phyloP scores from a whole-genome alignment of 352 stramenopile genomes.

The Peronospora belbahrii region DNA sequence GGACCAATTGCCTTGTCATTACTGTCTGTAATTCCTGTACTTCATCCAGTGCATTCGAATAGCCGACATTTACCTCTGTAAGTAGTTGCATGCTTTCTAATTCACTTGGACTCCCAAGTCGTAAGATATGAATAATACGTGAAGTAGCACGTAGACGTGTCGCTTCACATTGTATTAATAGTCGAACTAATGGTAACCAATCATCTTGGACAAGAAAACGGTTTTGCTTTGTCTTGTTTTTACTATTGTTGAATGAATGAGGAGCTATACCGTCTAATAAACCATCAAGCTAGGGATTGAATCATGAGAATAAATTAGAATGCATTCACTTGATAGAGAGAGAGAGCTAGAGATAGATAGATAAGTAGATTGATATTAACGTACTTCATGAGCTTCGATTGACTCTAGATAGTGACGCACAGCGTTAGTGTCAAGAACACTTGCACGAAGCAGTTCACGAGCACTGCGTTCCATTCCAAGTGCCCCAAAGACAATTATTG shows the following conservation, averaged over 20 bases:
- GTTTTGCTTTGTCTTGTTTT: background rate
- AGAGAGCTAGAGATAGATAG: background rate
- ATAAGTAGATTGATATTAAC: too few relatives aligned
- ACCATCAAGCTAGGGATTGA: constrained; percentile 34
- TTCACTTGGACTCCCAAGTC: constrained; percentile 45
- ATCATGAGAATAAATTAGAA: too few relatives aligned
- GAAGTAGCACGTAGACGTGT: constrained; percentile 49
- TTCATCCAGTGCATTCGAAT: constrained; percentile 41
- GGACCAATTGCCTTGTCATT: constrained; percentile 1
- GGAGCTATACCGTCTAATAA: constrained; percentile 51
- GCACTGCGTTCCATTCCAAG: constrained; percentile 29
- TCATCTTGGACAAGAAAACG: constrained; percentile 31
- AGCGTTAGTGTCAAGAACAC: constrained; percentile 46
- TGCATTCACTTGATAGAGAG: too few relatives aligned
- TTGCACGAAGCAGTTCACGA: constrained; percentile 54
- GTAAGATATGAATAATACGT: constrained; percentile 51
- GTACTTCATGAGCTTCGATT: constrained; percentile 55
- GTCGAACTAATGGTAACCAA: constrained; percentile 53
- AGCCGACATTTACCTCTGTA: constrained; percentile 64
- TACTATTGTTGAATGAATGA: background rate
- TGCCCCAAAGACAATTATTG: too few relatives aligned
- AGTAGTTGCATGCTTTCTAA: constrained; percentile 70
- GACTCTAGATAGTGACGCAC: constrained; percentile 52
- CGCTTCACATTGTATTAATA: constrained; percentile 47
- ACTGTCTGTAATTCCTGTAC: constrained; percentile 6